Evolutionary conservation across 352 stramenopile genomes (phyloP), one percentile per base, ranked within the genome.

Genomic region (Phytophthora crassamura): DNA sequence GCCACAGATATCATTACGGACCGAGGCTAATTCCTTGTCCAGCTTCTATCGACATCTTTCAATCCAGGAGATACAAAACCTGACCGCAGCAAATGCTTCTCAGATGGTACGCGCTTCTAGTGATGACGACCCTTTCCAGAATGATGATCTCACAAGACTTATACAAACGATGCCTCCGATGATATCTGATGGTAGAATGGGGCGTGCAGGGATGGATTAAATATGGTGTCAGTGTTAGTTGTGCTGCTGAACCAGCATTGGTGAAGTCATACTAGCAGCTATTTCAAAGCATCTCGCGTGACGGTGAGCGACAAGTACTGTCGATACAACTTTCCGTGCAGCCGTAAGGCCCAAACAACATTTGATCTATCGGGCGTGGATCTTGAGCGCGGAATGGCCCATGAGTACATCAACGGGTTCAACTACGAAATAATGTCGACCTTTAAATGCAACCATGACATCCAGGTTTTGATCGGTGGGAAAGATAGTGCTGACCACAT

Each of bases 231-330:
- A 18, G 38, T 15, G 8, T 43, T 43, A 15, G 38, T 43, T 7
- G 14, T 43, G 6, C 38, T 20, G 14, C 25, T 38, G 9, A 50
- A 50, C 36, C 43, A 50, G 43, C 43, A 50, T 11, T 36, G 8
- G 12, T 50, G 43, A 25, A 35, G 20, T 20, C 43, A 50, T 36
- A 43, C 38, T 2, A 50, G 43, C 16, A 55, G 34, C 25, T 51
- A 28, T 12, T 51, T 51, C 20, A 51, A 51, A n/a, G 7, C 22
- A 18, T 55, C 48, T 2, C 43, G 16, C 22, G 14, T 18, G n/a
- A 55, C 48, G 3, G 33, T 40, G 34, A 39, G 35, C 34, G 8
- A 42, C 7, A 20, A 32, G 12, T 43, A 35, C 20, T 55, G 48
- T 28, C 0, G 48, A 6, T 55, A 55, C 18, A n/a, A 6, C 47